phyloP scores from a whole-genome alignment of 768 basidiomycete species.

The Termitomyces sp. region DNA sequence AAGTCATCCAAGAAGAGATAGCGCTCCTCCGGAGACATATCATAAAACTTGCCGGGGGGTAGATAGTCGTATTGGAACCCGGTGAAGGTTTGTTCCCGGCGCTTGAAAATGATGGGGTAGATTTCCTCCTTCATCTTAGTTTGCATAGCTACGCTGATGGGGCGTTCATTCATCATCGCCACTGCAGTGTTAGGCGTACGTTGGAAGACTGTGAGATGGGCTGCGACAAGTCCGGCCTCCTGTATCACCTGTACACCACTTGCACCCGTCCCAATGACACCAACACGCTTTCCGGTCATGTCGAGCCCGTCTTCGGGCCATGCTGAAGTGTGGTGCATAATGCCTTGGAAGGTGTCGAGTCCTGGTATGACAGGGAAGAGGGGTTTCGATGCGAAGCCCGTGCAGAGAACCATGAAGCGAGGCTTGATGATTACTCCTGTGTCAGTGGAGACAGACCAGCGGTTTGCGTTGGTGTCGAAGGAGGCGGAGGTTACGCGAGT shows the following conservation, averaged over 20 bases:
- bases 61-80: constrained; percentile 11
- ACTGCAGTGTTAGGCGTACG: constrained; percentile 19
- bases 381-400: constrained; percentile 19
- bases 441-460: constrained; percentile 17
- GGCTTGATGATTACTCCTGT: constrained; percentile 13
- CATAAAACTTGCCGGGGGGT: constrained; percentile 5
- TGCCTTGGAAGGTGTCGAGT: constrained; percentile 18
- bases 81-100: constrained; percentile 14
- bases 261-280: constrained; percentile 22
- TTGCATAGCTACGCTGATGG: constrained; percentile 8
- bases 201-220: constrained; percentile 21
- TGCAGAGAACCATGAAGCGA: constrained; percentile 18
- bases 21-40: constrained; percentile 15
- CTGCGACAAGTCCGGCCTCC: constrained; percentile 13
- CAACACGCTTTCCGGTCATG: constrained; percentile 20
- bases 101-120: constrained; percentile 14
- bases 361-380: constrained; percentile 16
- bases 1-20: constrained; percentile 15
- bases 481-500: constrained; percentile 17
- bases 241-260: constrained; percentile 22
- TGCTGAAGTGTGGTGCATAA: constrained; percentile 15
- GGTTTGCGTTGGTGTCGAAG: constrained; percentile 13
- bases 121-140: constrained; percentile 13
- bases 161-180: constrained; percentile 16
- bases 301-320: constrained; percentile 19